phyloP scores from a whole-genome alignment of 2,329 filamentous ascomycete genomes.

The Beauveria sp. region DNA sequence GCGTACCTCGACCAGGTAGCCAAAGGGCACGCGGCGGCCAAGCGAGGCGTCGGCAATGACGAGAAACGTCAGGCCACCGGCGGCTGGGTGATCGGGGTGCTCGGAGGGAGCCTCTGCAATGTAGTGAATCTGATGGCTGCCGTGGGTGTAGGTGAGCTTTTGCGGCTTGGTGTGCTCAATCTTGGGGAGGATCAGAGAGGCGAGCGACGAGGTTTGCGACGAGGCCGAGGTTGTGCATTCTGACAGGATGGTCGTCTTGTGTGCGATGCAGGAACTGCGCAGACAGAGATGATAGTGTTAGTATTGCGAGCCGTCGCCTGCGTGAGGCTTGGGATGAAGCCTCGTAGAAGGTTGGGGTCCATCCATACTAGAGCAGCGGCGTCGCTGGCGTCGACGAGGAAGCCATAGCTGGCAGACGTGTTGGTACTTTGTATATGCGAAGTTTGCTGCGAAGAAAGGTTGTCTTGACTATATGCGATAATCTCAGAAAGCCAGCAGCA shows the following conservation, averaged over 20 bases:
- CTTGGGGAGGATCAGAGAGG: slow-evolving; percentile 90
- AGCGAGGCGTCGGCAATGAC: slow-evolving; percentile 77
- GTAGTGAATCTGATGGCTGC: slow-evolving; percentile 90
- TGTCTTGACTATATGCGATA: not conserved
- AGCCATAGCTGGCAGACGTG: slow-evolving; percentile 44
- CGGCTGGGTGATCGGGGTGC: slow-evolving; percentile 49
- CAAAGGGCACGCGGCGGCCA: slow-evolving; percentile 84
- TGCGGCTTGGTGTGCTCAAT: slow-evolving; percentile 73
- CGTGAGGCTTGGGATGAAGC: not conserved
- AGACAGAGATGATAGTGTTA: not conserved
- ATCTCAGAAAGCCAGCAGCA: not conserved
- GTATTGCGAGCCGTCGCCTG: not conserved
- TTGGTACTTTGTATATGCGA: not conserved
- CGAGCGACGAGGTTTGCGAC: slow-evolving; percentile 76
- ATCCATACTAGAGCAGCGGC: slow-evolving; percentile 63
- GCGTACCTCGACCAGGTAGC: slow-evolving; percentile 85
- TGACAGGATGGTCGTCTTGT: slow-evolving; percentile 85
- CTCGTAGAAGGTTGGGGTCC: not conserved
- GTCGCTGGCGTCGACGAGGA: slow-evolving; percentile 62
- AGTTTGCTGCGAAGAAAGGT: not conserved
- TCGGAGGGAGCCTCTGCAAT: slow-evolving; percentile 74
- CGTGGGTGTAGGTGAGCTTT: slow-evolving; percentile 92
- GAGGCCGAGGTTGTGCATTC: slow-evolving; percentile 86
- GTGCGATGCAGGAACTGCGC: slow-evolving; percentile 79
- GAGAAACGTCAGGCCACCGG: slow-evolving; percentile 83